These are phyloP conservation scores for Laburnicola sp. DNA, from an alignment of 2,329 filamentous ascomycete species.

Conservation along the genomic window DNA sequence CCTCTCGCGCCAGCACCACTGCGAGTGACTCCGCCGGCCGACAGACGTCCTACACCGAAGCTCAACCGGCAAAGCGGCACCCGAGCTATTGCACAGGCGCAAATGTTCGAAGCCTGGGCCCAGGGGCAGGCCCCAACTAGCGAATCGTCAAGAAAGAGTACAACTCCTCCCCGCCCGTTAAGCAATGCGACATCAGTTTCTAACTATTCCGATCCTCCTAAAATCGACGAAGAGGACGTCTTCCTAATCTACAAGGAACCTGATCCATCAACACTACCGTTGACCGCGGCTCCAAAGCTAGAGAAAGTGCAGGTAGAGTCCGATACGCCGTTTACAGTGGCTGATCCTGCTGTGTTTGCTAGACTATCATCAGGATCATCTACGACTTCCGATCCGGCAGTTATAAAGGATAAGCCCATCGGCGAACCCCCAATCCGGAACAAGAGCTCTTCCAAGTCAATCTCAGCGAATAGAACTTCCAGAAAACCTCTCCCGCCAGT, in stretches of 20 bases:
- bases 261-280: neutral
- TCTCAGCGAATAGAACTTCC: neutral
- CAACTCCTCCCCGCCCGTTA: conserved; percentile 14
- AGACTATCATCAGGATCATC: conserved; percentile 2
- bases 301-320: neutral
- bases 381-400: conserved; percentile 1
- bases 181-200: conserved; percentile 19
- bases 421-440: neutral
- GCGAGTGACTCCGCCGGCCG: conserved; percentile 4
- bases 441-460: neutral
- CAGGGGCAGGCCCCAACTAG: conserved; percentile 18
- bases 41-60: conserved; percentile 26
- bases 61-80: conserved; percentile 32
- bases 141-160: neutral
- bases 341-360: conserved; percentile 9
- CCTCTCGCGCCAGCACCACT: neutral
- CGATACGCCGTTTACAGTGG: neutral
- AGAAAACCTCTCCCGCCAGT: neutral
- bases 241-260: conserved; percentile 9
- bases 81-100: conserved; percentile 33
- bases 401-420: neutral
- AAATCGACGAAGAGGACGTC: conserved; percentile 5
- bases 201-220: conserved; percentile 17
- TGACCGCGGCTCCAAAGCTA: neutral
- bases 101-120: conserved; percentile 35